Base-by-base conservation (phyloP, 441 rosid genomes). In the Corymbia citriodora region DNA sequence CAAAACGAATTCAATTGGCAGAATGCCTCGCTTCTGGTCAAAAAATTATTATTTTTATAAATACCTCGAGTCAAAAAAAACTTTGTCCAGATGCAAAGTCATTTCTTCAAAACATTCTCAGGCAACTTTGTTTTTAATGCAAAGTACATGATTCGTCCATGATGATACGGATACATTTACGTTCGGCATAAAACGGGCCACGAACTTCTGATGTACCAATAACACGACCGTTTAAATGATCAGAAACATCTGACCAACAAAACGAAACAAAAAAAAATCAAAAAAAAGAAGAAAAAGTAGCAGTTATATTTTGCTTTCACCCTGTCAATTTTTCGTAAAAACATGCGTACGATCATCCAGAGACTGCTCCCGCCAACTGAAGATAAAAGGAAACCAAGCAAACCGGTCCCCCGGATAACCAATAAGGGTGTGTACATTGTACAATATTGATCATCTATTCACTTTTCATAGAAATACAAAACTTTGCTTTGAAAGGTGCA, bases 21-120 rank as follows among this genome's bases (percentile, higher is more conserved):
- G 0, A 40, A 0, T 1, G 0, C 17, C 9, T 74, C 3, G 1
- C 27, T 5, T 74, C 3, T 21, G 13, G 16, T 40, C 1, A 13
- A 23, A 9, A 57, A 23, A 57, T 21, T 57, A 57, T n/a, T n/a
- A n/a, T 31, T 33, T 17, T 2, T 33, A 33, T 9, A 33, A 19
- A 4, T 68, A 31, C 6, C 79, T 31, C 79, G 11, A 16, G 45
- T 68, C 23, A 33, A 31, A 31, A 31, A 65, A 10, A 68, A 68
- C 49, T 12, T 3, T 12, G 3, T 12, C 10, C 14, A 2, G 2
- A 74, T 74, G n/a, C 1, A 74, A 40, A 23, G 52, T 74, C 85
- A 74, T 11, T 74, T 12, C 16, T 74, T 13, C 50, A 21, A 74
- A 74, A 19, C 1, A 19, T 12, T 13, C 29, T 2, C 50, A 5